Base-by-base conservation (phyloP, 352 stramenopile genomes). In the Globisporangium spinosum region DNA sequence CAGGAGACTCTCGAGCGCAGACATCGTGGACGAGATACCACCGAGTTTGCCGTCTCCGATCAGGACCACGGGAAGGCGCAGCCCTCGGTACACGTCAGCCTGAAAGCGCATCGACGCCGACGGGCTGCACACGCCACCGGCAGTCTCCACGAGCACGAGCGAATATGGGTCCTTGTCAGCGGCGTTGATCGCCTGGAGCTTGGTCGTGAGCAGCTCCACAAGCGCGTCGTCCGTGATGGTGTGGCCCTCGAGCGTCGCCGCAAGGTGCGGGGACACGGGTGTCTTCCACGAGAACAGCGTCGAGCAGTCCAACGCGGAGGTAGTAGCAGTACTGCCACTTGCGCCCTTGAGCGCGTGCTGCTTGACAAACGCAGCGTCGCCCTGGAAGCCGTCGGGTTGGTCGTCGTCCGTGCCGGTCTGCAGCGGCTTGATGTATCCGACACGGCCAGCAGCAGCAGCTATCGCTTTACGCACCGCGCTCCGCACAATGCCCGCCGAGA, bases 11-110 rank as follows among this genome's bases (percentile, higher is more conserved):
- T 99, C 97, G 5, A 98, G 73, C 13, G 95, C 87, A 5, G 93
- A 94, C 65, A 99, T 83, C 10, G 96, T 99, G 20, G 87, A 89
- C 51, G 95, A 98, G 68, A 99, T 99, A 7, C 97, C 97, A 61
- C 97, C 97, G 5, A 99, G 85, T 65, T 94, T 93, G 47, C 94
- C 95, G 73, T 99, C 97, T n/a, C 97, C 97, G 34, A 99, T 89
- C 8, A 99, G 82, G 64, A 99, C 84, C 4, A 97, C 91, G 9
- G 93, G 94, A 6, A 98, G 76, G 10, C 85, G 77, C 38, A 98
- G 77, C 5, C 84, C 74, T 27, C 90, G 83, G 72, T 98, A 99
- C 55, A 98, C 82, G 72, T 99, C 96, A 22, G 90, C 96, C 75
- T 99, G 97, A 68, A 90, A 89, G 17, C 80, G 85, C 76, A 93